Conservation (phyloP, 2,329 filamentous ascomycete genomes). For the Colletotrichum karsti region DNA sequence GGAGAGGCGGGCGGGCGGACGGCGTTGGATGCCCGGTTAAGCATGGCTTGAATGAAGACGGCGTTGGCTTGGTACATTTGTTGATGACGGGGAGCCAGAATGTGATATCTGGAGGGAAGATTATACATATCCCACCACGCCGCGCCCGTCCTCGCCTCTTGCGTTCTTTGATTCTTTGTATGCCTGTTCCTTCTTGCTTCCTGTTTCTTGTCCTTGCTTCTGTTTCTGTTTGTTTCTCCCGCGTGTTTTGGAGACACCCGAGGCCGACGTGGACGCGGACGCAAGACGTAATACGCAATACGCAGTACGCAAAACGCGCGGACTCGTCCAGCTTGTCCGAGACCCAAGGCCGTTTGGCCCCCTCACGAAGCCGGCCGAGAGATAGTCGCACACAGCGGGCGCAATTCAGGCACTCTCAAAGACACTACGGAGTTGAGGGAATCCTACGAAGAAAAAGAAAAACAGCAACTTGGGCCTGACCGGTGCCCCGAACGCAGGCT, state of each 20-base stretch:
- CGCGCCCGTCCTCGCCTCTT: neutral
- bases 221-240: neutral
- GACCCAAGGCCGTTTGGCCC: neutral
- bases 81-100: neutral
- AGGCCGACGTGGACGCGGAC: too few relatives aligned
- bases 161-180: neutral
- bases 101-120: slow-evolving; percentile 15
- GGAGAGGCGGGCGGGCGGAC: neutral
- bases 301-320: neutral
- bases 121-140: slow-evolving; percentile 1
- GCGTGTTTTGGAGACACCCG: neutral
- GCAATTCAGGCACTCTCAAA: neutral
- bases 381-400: neutral
- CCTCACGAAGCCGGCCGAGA: neutral
- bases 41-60: neutral
- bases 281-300: neutral
- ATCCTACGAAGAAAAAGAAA: neutral
- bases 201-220: neutral
- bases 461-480: too few relatives aligned
- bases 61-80: neutral
- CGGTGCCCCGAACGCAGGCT: neutral
- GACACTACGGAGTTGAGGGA: neutral
- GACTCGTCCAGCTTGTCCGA: neutral
- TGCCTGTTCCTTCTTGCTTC: neutral
- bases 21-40: slow-evolving; percentile 17